Conservation (phyloP, 805 yeast species). For the Wickerhamiella allomyrinae region DNA sequence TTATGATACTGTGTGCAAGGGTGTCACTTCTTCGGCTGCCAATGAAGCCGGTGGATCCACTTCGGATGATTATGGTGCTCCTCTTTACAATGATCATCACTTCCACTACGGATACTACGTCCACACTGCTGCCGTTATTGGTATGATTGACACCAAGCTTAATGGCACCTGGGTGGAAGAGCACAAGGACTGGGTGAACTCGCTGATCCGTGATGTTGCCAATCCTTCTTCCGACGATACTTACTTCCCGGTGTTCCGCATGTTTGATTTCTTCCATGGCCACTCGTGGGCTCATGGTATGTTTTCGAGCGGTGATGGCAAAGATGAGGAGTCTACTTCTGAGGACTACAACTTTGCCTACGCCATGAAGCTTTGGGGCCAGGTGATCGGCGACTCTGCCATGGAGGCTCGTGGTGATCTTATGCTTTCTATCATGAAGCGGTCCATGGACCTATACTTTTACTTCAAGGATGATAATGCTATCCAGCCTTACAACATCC, state of each 20-base stretch:
- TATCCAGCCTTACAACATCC: conserved; percentile 39
- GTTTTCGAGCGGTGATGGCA: conserved; percentile 50
- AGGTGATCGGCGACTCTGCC: conserved; percentile 36
- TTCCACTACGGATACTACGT: conserved; percentile 79
- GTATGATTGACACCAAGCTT: conserved; percentile 37
- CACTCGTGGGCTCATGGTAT: conserved; percentile 73
- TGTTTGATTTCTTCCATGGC: conserved; percentile 61
- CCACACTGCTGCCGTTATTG: conserved; percentile 70
- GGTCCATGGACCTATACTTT: conserved; percentile 44
- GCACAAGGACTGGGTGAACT: conserved; percentile 44
- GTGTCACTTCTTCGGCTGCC: conserved; percentile 27
- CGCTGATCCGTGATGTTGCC: conserved; percentile 52
- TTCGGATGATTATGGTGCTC: conserved; percentile 57
- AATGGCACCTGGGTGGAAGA: conserved; percentile 39
- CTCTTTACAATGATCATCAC: conserved; percentile 72
- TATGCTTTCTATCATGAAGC: conserved; percentile 42
- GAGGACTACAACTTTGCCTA: conserved; percentile 65
- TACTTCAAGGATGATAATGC: conserved; percentile 35
- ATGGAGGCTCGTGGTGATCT: conserved; percentile 47
- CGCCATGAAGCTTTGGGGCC: conserved; percentile 62
- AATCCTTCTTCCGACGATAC: conserved; percentile 40
- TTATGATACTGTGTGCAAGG: conserved; percentile 55
- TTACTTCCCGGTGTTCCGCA: conserved; percentile 53
- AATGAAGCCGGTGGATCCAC: conserved; percentile 37
- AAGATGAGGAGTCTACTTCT: conserved; percentile 56